Percentiles rank a stretch among this genome's conserved stretches.
These are phyloP conservation scores for Alternaria conjuncta DNA, from an alignment of 2,329 filamentous ascomycete species.

Conservation along the genomic window DNA sequence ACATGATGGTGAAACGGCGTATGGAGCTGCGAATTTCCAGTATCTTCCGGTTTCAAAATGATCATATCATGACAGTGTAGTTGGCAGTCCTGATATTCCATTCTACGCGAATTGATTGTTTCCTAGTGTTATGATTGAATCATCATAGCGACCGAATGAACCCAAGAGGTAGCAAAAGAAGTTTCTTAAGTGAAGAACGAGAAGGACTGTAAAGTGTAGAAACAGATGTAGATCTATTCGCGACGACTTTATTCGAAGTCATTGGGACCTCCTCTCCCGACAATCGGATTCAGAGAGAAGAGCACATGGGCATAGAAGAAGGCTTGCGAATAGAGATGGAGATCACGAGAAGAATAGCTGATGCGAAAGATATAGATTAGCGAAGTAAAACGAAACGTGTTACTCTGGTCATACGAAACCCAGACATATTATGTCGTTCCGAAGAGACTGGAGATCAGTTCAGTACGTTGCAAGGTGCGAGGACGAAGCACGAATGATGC, in stretches of 20 bases:
- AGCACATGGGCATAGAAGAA: background rate
- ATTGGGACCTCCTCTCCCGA: no score
- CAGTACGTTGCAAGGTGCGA: background rate
- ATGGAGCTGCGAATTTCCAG: rapidly evolving
- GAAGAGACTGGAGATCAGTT: background rate
- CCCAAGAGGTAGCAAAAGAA: background rate
- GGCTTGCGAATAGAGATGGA: background rate
- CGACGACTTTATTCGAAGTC: background rate
- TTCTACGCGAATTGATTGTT: background rate
- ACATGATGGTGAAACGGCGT: background rate
- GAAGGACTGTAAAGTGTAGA: background rate
- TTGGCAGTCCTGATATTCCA: background rate
- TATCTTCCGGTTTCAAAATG: rapidly evolving
- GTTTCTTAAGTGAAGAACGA: background rate
- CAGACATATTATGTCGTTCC: background rate
- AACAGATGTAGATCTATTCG: background rate
- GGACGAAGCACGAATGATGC: background rate
- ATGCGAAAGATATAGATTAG: background rate
- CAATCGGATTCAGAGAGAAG: background rate
- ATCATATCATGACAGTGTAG: background rate
- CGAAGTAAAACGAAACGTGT: background rate
- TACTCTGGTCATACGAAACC: background rate
- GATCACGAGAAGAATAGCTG: background rate
- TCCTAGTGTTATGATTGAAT: rapidly evolving
- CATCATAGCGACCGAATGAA: background rate